Base-by-base conservation (phyloP, 257 asterid species). In the Euphrasia confusa region DNA sequence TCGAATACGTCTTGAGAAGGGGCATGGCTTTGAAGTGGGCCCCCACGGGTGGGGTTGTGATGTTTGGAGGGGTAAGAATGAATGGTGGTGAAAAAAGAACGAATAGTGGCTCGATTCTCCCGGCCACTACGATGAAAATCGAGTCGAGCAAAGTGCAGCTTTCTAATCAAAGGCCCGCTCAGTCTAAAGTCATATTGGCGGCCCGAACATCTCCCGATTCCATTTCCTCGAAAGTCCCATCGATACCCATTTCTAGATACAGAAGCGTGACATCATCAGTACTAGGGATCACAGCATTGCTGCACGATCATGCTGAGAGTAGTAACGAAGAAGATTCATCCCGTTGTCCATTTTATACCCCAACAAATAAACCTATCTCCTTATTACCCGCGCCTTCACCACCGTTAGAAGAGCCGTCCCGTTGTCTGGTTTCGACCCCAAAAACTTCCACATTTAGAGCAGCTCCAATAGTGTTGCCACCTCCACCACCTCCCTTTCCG, bases 241-340 rank as follows among this genome's bases (percentile, higher is more conserved):
- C 40, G 10, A 10, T 64, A 56, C 58, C 85, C 48, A 64, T 78
- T 64, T 71, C 83, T 10, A 81, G 85, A 65, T 88, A 65, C 76
- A 73, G 70, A 15, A 64, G 69, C 68, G 67, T 66, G 65, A 76
- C 80, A 40, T 71, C 80, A n/a, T 76, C 96, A 2, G 66, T 45
- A 27, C 78, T 83, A 49, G 96, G 96, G 58, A 88, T 88, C 48
- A 79, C 91, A 5, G 86, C 90, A 50, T 77, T 88, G 58, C 78
- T 88, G 61, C 82, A 79, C 67, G 91, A 83, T 42, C 78, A 79
- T 70, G 67, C 78, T 63, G 76, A 63, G 10, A 59, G 59, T 50
- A 48, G 67, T 55, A 68, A 60, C 55, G 69, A 40, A 50, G 71
- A 77, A 52, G 72, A 35, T 2, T 35, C 40, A 2, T 35, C 60